These are phyloP conservation scores for Russula sp. DNA, from an alignment of 768 basidiomycete species.

Conservation along the genomic window DNA sequence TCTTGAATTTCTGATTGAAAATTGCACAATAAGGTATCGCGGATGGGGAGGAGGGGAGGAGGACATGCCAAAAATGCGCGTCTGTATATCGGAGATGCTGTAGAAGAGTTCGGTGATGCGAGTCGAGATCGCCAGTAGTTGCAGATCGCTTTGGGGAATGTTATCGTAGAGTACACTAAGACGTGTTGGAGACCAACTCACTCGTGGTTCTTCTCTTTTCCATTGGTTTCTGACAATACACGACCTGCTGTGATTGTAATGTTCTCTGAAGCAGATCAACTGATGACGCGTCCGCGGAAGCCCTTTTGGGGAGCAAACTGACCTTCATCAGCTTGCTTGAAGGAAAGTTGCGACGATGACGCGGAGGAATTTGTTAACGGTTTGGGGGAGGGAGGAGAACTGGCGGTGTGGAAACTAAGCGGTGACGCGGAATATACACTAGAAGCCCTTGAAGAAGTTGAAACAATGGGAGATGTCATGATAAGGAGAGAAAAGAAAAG, in stretches of 20 bases:
- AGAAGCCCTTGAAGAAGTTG: constrained; percentile 17
- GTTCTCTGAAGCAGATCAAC: constrained; percentile 45
- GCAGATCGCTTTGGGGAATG: constrained; percentile 50
- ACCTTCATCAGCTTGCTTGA: constrained; percentile 62
- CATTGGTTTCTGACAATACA: constrained; percentile 37
- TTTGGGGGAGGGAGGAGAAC: constrained; percentile 25
- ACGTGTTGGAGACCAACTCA: constrained; percentile 33
- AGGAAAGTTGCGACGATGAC: constrained; percentile 49
- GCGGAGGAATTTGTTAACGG: constrained; percentile 30
- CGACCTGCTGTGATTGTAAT: constrained; percentile 58
- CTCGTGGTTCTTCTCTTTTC: constrained; percentile 60
- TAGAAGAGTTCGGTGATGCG: constrained; percentile 86
- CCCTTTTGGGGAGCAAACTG: constrained; percentile 5
- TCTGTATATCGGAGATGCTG: constrained; percentile 82
- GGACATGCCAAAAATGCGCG: constrained; percentile 75
- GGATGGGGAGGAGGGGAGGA: not conserved
- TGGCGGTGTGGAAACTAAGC: constrained; percentile 24
- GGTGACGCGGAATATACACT: constrained; percentile 24
- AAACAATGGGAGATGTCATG: constrained; percentile 16
- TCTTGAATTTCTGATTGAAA: constrained; percentile 74
- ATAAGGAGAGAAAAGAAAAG: constrained; percentile 24
- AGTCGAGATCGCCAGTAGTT: constrained; percentile 68
- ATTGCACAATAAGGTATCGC: not conserved
- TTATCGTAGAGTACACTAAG: not conserved
- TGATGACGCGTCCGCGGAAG: not conserved